Evolutionary conservation across 2,329 filamentous ascomycete species (phyloP).

Genomic region (Botrytis tulipae): DNA sequence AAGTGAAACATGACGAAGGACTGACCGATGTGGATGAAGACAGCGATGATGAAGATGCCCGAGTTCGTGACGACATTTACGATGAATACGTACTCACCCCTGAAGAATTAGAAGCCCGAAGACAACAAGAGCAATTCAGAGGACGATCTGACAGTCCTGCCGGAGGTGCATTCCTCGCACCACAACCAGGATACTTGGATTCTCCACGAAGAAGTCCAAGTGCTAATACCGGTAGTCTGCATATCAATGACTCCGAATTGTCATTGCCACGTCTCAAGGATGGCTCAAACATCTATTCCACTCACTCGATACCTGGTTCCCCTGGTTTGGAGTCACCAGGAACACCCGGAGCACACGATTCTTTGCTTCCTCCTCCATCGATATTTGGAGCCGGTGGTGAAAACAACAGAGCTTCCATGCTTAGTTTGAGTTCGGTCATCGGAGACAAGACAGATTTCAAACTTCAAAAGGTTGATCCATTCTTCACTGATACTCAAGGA

Average conservation of each 20-base stretch:
- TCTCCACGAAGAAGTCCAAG: constrained; percentile 9
- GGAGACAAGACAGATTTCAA: constrained; percentile 61
- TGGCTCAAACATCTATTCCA: constrained; percentile 10
- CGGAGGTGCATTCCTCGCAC: constrained; percentile 7
- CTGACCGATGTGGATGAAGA: constrained; percentile 20
- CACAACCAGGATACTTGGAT: constrained; percentile 15
- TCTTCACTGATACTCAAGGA: constrained; percentile 64
- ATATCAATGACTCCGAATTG: constrained; percentile 19
- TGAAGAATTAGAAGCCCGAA: constrained; percentile 18
- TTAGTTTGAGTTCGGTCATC: constrained; percentile 50
- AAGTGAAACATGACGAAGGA: constrained; percentile 7
- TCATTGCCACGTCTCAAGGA: constrained; percentile 19
- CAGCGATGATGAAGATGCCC: constrained; percentile 13
- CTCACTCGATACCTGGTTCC: constrained; percentile 16
- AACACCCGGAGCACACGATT: constrained; percentile 18
- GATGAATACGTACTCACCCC: constrained; percentile 22
- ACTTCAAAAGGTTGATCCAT: constrained; percentile 64
- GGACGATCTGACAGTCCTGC: constrained; percentile 17
- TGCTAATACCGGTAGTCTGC: constrained; percentile 11
- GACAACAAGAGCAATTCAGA: constrained; percentile 7
- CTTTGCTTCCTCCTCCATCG: constrained; percentile 22
- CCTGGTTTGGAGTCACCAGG: constrained; percentile 17
- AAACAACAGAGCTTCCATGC: constrained; percentile 39
- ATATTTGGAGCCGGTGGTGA: constrained; percentile 13
- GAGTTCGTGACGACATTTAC: constrained; percentile 16